Base-by-base conservation (phyloP, 129 eudicot genomes). In the Pittosporum tobira region DNA sequence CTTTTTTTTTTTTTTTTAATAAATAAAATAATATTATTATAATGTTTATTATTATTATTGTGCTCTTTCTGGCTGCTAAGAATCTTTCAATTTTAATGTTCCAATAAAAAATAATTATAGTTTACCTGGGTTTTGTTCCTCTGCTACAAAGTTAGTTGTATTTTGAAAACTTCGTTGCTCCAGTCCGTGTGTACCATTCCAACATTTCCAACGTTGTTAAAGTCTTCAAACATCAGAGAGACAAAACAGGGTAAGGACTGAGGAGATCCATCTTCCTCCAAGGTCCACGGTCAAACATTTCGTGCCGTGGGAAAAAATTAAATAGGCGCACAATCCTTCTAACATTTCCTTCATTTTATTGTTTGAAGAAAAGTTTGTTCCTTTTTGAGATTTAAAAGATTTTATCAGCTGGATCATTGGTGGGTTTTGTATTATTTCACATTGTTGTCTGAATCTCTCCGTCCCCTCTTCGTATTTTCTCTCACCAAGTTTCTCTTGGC, bases 211-310 rank as follows among this genome's bases (percentile, higher is more conserved):
- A 28, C 66, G 44, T 19, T 61, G 2, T 42, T 43, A 3, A 47
- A 62, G 67, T 62, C n/a, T n/a, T n/a, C 67, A 56, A 56, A 55
- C 38, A 21, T 55, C 3, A 55, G 61, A 31, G 24, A 52, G 36
- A 50, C 1, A 25, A 59, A 45, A 59, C 6, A 52, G 58, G 18
- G 37, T 13, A 7, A 5, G 7, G 61, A 18, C 4, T 3, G 30
- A 20, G n/a, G 47, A 62, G 21, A 22, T 38, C 31, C 26, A 58
- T 38, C 13, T 0, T 36, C 20, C 57, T n/a, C n/a, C n/a, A n/a
- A 31, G 53, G 57, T 48, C 67, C 48, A 14, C 54, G 57, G 53
- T 62, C 67, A 62, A 62, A 62, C 27, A 30, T 62, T 62, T 34
- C 27, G 67, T 50, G 67, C 67, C 23, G 6, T 15, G 45, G 36